Base-by-base conservation (phyloP, 305 asterid genomes). In the Ruellia speciosa region DNA sequence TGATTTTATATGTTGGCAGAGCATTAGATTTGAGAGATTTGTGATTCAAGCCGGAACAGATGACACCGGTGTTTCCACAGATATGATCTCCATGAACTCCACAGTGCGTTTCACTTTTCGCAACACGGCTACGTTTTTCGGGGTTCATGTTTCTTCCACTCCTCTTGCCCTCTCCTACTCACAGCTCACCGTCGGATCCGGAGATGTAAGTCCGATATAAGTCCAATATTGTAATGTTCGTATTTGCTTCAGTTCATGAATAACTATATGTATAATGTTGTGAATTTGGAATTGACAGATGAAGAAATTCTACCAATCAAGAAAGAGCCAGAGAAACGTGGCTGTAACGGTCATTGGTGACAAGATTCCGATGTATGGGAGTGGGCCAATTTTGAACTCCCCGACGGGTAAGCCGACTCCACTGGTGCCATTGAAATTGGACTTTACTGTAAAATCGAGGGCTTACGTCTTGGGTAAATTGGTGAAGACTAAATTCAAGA, bases 41-140 rank as follows among this genome's bases (percentile, higher is more conserved):
- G 66, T 64, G 66, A 80, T 89, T 66, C 95, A 89, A 78, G 92
- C 95, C 45, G 95, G 95, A 53, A 78, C 95, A 4, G 95, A 89
- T 62, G 34, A 49, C 14, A 66, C 79, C 0, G 92, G 97, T 17
- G 97, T 89, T 11, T 70, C 88, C 0, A 89, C 95, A 0, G 93
- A 84, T 64, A 89, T 86, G 97, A 79, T 84, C 52, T 75, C 94
- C 20, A 48, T 71, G 67, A 89, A 89, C 57, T 70, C 94, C 24
- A 89, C 95, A 0, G 68, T 86, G 50, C 75, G 69, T 70, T 77
- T 86, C 68, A 72, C 59, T 60, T 82, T 75, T 62, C 79, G 73
- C 1, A 86, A 89, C 64, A 89, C 79, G 16, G 97, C 81, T 14
- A 68, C 90, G 14, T 89, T 89, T 60, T 84, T 86, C 24, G 94